These are phyloP conservation scores for Cinnamomum micranthum DNA, from an alignment of 164 flowering plant genomes.

Conservation along the genomic window DNA sequence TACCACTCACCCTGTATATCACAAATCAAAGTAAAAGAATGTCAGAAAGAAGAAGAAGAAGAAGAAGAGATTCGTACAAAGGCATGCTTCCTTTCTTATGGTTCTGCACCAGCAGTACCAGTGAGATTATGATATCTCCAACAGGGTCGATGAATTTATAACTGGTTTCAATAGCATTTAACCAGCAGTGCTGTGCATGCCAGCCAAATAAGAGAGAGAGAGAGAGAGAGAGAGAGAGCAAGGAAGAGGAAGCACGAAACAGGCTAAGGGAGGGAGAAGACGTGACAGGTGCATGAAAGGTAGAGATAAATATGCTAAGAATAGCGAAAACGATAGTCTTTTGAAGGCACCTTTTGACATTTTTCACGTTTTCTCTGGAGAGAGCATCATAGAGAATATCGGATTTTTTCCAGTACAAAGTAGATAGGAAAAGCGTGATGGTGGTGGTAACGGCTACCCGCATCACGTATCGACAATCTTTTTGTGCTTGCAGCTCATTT, in stretches of 20 bases:
- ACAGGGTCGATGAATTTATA: background rate
- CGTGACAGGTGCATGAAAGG: slow-evolving; percentile 11
- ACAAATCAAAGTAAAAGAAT: slow-evolving; percentile 1
- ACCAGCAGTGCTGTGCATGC: background rate
- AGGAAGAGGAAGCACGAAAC: slow-evolving; percentile 1
- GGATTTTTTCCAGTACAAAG: background rate
- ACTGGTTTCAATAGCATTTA: slow-evolving; percentile 6
- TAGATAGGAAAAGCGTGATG: background rate
- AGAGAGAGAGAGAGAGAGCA: background rate
- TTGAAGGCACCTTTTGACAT: slow-evolving; percentile 9
- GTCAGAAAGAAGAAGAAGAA: background rate
- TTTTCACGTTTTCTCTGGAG: slow-evolving; percentile 19
- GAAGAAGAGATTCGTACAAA: too few species aligned
- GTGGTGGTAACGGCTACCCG: slow-evolving; percentile 13
- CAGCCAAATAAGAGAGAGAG: background rate
- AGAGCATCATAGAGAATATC: slow-evolving; percentile 22
- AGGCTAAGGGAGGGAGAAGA: slow-evolving; percentile 1
- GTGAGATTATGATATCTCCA: too few species aligned
- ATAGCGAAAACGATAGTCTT: slow-evolving; percentile 6
- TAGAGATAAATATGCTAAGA: slow-evolving; percentile 1
- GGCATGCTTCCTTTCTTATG: too few species aligned
- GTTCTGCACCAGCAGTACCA: too few species aligned
- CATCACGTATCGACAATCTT: slow-evolving; percentile 16
- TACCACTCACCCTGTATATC: slow-evolving; percentile 5
- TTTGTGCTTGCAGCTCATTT: slow-evolving; percentile 10